Evolutionary conservation across 495 filamentous ascomycete species (phyloP).

Genomic region (Penicillium atrosanguineum): DNA sequence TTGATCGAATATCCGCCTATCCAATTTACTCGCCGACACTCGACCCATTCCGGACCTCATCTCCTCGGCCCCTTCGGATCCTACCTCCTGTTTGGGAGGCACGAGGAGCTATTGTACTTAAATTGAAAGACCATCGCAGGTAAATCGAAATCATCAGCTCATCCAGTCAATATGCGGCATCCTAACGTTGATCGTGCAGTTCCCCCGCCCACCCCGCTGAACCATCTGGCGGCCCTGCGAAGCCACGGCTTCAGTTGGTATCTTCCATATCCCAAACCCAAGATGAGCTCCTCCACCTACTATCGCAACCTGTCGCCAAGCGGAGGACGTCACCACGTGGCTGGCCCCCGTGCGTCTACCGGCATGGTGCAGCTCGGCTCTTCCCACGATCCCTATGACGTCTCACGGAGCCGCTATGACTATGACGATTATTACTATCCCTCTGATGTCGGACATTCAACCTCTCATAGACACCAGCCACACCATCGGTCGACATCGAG

Average conservation of each 20-base stretch:
- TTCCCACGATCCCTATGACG: constrained; percentile 36
- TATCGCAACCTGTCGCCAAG: constrained; percentile 33
- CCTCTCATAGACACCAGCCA: constrained; percentile 29
- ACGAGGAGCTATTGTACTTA: neutral
- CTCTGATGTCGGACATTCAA: constrained; percentile 32
- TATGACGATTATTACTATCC: constrained; percentile 38
- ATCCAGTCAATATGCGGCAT: neutral
- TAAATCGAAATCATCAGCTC: neutral
- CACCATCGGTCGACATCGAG: constrained; percentile 10
- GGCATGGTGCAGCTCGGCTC: constrained; percentile 41
- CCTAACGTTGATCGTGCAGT: neutral
- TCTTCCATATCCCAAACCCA: neutral
- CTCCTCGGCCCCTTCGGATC: neutral
- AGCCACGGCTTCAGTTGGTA: neutral
- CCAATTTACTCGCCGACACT: constrained; percentile 7
- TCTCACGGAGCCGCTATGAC: constrained; percentile 22
- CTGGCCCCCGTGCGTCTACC: constrained; percentile 48
- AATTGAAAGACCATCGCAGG: neutral
- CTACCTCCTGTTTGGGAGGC: neutral
- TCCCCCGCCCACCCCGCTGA: neutral
- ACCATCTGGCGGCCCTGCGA: neutral
- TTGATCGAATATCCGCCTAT: constrained; percentile 7
- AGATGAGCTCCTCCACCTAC: constrained; percentile 17
- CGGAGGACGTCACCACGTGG: constrained; percentile 27
- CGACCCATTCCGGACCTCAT: neutral